Percentiles rank a stretch among this genome's conserved stretches.
Conservation (phyloP, 768 basidiomycete genomes). For the Mycena galericulata region DNA sequence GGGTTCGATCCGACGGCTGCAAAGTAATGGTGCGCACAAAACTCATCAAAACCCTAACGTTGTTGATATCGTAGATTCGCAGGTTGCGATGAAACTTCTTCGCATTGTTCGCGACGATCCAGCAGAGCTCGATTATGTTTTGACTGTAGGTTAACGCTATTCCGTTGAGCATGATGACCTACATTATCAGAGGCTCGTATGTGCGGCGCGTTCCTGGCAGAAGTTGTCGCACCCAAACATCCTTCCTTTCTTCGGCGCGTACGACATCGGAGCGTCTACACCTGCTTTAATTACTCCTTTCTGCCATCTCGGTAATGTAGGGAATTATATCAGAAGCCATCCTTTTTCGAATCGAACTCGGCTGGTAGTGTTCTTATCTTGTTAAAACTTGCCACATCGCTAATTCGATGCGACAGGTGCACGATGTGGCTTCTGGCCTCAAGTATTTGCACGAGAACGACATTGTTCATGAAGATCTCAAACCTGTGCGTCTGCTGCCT, state of each 20-base stretch:
- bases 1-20: conserved; percentile 1
- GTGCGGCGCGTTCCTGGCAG: conserved; percentile 13
- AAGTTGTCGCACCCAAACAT: conserved; percentile 14
- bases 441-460: conserved; percentile 14
- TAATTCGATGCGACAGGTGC: conserved; percentile 12
- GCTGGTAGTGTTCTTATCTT: conserved; percentile 8
- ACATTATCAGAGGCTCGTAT: conserved; percentile 11
- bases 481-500: conserved; percentile 10
- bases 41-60: background rate
- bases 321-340: conserved; percentile 2
- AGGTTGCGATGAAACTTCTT: conserved; percentile 17
- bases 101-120: conserved; percentile 14
- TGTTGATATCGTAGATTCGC: conserved; percentile 8
- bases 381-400: background rate
- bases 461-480: conserved; percentile 11
- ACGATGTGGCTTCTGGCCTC: conserved; percentile 6
- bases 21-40: conserved; percentile 15
- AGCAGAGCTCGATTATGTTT: conserved; percentile 9
- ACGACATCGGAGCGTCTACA: background rate
- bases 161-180: conserved; percentile 4
- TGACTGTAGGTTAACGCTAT: conserved; percentile 11
- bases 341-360: conserved; percentile 1
- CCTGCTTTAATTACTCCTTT: background rate
- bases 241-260: conserved; percentile 12
- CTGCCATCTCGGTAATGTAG: conserved; percentile 8